Evolutionary conservation across 441 rosid species (phyloP).

Genomic region (Populus hybrid): DNA sequence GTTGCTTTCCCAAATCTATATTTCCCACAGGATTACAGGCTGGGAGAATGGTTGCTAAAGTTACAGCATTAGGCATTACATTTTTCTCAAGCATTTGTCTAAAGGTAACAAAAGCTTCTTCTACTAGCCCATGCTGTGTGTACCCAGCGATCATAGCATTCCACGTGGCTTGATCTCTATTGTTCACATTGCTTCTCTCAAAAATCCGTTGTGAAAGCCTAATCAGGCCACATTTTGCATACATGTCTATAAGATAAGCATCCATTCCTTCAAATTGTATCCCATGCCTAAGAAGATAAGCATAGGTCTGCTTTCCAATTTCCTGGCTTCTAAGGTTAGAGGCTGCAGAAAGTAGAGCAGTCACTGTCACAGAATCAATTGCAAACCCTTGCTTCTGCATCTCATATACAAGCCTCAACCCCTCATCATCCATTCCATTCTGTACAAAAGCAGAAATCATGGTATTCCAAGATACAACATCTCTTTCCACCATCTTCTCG

Average conservation of each 20-base stretch:
- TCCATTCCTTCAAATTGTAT: constrained; percentile 71
- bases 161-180: constrained; percentile 84
- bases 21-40: constrained; percentile 65
- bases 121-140: constrained; percentile 57
- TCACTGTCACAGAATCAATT: constrained; percentile 65
- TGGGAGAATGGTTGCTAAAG: constrained; percentile 73
- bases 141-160: constrained; percentile 85
- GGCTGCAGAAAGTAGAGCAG: constrained; percentile 79
- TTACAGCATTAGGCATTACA: constrained; percentile 59
- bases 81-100: constrained; percentile 58
- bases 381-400: constrained; percentile 74
- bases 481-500: constrained; percentile 63
- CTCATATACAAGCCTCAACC: constrained; percentile 68
- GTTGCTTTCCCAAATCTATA: constrained; percentile 67
- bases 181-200: constrained; percentile 27
- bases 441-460: constrained; percentile 80
- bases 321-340: constrained; percentile 70
- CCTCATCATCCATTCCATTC: constrained; percentile 80
- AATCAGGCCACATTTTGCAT: constrained; percentile 74
- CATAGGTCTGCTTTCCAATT: constrained; percentile 79
- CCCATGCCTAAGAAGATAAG: constrained; percentile 63
- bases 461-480: constrained; percentile 82
- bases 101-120: constrained; percentile 53
- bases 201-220: constrained; percentile 45
- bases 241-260: constrained; percentile 79